A percentile compares a stretch with the other conserved stretches of the same genome.
Conservation (phyloP, 768 basidiomycete species). For the Sistotremastrum suecicum region DNA sequence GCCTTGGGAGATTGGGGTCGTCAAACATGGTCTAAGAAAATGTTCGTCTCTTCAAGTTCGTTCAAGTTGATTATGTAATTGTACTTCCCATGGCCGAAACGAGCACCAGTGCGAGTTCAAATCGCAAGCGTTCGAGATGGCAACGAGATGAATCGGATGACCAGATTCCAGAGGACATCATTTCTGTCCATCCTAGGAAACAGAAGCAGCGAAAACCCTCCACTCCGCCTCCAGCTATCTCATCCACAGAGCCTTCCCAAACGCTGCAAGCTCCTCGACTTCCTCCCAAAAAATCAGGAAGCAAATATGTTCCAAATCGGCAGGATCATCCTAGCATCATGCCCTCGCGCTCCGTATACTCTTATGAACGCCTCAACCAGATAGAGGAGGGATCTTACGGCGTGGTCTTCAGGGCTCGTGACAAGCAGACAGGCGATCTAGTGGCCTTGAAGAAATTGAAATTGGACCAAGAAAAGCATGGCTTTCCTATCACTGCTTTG, state of each 20-base stretch:
- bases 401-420: slow-evolving; percentile 89
- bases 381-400: slow-evolving; percentile 99
- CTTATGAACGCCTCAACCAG: slow-evolving; percentile 88
- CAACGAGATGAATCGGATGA: too few relatives aligned
- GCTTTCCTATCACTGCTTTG: slow-evolving; percentile 94
- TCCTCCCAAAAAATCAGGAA: slow-evolving; percentile 22
- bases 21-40: slow-evolving; percentile 43
- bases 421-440: slow-evolving; percentile 89
- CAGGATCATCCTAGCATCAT: slow-evolving; percentile 64
- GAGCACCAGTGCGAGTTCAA: too few relatives aligned
- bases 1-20: slow-evolving; percentile 1
- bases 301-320: slow-evolving; percentile 62
- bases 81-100: neutral
- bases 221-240: slow-evolving; percentile 1
- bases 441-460: slow-evolving; percentile 97
- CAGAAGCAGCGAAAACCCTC: too few relatives aligned
- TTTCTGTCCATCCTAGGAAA: too few relatives aligned
- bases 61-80: slow-evolving; percentile 6
- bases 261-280: neutral
- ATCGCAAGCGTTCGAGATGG: too few relatives aligned
- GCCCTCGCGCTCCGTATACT: slow-evolving; percentile 87
- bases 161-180: too few relatives aligned
- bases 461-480: slow-evolving; percentile 96
- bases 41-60: slow-evolving; percentile 47
- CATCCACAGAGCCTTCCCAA: too few relatives aligned